These are phyloP conservation scores for Talaromyces funiculosus DNA, from an alignment of 2,329 filamentous ascomycete genomes.

Conservation along the genomic window DNA sequence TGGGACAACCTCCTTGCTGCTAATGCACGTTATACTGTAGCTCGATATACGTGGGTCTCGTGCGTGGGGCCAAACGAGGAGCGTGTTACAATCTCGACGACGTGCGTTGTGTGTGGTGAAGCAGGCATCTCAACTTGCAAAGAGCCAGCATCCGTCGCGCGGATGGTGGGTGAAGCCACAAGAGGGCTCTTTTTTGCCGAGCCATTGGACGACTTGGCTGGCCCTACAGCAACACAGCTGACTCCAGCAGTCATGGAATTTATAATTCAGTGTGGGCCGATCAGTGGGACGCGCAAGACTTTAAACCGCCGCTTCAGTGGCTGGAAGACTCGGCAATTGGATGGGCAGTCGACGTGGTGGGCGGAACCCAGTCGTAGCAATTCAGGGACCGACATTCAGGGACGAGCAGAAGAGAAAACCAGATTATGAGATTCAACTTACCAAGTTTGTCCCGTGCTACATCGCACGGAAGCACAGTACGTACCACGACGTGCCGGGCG, in stretches of 20 bases:
- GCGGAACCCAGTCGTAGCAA: no score
- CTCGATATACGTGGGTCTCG: neutral
- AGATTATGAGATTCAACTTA: neutral
- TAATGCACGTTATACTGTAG: neutral
- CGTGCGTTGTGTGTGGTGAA: no score
- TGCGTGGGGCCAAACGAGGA: conserved; percentile 1
- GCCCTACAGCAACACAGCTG: no score
- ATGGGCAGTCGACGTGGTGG: neutral
- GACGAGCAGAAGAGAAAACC: neutral
- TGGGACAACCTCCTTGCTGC: neutral
- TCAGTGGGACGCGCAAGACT: conserved; percentile 2
- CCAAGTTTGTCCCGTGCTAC: neutral
- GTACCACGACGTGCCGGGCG: no score
- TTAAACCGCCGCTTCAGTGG: neutral
- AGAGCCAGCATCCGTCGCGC: no score
- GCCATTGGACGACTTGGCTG: no score
- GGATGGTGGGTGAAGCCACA: no score
- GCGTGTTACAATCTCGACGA: no score
- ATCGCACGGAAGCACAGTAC: neutral
- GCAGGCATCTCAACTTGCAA: no score
- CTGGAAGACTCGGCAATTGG: neutral
- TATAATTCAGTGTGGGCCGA: conserved; percentile 6
- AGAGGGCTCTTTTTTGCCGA: neutral
- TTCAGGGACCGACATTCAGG: neutral
- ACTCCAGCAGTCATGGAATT: no score